phyloP scores from a whole-genome alignment of 805 yeast genomes.

The Cephaloascus albidus region DNA sequence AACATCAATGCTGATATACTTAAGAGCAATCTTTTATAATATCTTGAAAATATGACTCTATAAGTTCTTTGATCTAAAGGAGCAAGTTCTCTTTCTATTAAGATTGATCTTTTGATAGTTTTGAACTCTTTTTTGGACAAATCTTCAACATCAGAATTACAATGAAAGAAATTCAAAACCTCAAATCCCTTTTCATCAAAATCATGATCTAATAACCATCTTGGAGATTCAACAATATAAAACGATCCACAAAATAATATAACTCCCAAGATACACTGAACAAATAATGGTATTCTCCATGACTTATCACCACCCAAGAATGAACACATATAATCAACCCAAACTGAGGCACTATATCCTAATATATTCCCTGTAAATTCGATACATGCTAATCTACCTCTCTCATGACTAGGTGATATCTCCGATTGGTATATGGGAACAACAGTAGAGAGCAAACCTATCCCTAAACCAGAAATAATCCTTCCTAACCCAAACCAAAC shows the following conservation, averaged over 20 bases:
- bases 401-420: constrained; percentile 76
- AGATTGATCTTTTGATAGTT: constrained; percentile 33
- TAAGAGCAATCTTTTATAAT: constrained; percentile 25
- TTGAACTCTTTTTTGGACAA: constrained; percentile 31
- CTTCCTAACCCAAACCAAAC: constrained; percentile 61
- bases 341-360: constrained; percentile 76
- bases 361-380: constrained; percentile 81
- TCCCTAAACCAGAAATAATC: constrained; percentile 76
- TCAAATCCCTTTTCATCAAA: constrained; percentile 46
- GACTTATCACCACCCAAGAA: constrained; percentile 50
- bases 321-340: constrained; percentile 78
- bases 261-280: constrained; percentile 69
- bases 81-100: constrained; percentile 23
- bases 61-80: constrained; percentile 33
- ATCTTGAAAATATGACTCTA: constrained; percentile 28
- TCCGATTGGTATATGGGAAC: constrained; percentile 87
- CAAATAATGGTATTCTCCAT: constrained; percentile 73
- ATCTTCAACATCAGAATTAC: constrained; percentile 9
- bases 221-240: constrained; percentile 77
- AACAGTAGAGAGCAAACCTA: constrained; percentile 74
- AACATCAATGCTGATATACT: constrained; percentile 25
- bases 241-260: constrained; percentile 66
- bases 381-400: constrained; percentile 80
- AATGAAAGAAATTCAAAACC: constrained; percentile 22
- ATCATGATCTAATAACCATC: constrained; percentile 84